Evolutionary conservation across 2,329 filamentous ascomycete genomes (phyloP), one percentile per base, ranked within the genome.

Genomic region (Talaromyces sp.): DNA sequence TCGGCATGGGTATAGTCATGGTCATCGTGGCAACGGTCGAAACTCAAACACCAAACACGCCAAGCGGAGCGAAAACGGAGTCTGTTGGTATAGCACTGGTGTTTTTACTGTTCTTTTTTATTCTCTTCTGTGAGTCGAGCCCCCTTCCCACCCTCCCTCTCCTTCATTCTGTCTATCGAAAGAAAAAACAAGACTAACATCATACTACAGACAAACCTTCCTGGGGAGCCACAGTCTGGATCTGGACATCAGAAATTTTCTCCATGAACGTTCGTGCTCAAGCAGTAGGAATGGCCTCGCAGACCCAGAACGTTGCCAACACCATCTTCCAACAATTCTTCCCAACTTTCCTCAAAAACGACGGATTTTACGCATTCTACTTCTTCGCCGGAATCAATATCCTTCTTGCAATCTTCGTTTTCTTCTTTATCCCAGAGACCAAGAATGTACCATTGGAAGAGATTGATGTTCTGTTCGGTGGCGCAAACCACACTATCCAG

Each of bases 1-100:
- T 88, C 52, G 89, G 89, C 43, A 91, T 91, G 85, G 87, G 84
- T 3, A 66, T 86, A 10, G 90, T 88, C 79, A 91, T 92, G 88
- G 79, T 91, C 65, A 84, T 88, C 65, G 88, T 89, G 16, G 80
- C 85, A 0, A 76, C 83, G 0, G 82, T 87, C 13, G 84, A 85
- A 62, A 83, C 84, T 5, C 77, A 84, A 69, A 90, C 88, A 0
- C 85, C 87, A 2, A 77, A 81, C 3, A 67, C 62, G n/a, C 50
- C 76, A 13, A 76, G 78, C 54, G 84, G 83, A 5, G 79, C 81
- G 11, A 90, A 90, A 73, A 77, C 82, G 0, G 75, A 85, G 61
- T 76, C 85, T 5, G 87, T 89, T 3, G 88, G 87, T 35, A 89
- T 90, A 67, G 80, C 84, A n/a, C 89, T 90, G 65, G 87, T 90